Evolutionary conservation across 306 rosid species (phyloP), one percentile per base, ranked within the genome.

Genomic region (Ochetophila trinervis): DNA sequence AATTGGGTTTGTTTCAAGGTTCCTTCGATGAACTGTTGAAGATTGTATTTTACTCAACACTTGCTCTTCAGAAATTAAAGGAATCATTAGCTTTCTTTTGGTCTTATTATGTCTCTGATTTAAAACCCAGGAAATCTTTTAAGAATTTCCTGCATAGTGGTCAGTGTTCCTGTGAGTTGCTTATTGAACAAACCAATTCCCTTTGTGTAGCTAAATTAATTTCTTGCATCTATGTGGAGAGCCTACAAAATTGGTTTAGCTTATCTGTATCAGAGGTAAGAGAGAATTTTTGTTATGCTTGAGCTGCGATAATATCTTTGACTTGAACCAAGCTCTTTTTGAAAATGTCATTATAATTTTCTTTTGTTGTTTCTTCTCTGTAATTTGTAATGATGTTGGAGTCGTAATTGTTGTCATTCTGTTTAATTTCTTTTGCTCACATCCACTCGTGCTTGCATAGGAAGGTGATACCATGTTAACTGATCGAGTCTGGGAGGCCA

Each of bases 381-480:
- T 62, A 16, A 19, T 50, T 50, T 8, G 19, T 49, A 35, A 47
- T 34, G 34, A 2, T 58, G 7, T 20, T 53, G 32, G 27, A 20
- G 19, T 22, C 1, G 19, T 17, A 35, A 27, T 34, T 63, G 8
- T 48, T 36, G 52, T 65, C 49, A 19, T 23, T 45, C 22, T 36
- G 36, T 47, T 84, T 5, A 12, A 35, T 56, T 72, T 60, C 19
- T 62, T 57, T 48, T 53, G 42, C 79, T 79, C 66, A 83, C 62
- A 27, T 76, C 30, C 14, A 53, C 24, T 54, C 44, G 42, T 84
- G 30, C 65, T 40, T 80, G 70, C 61, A 12, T 56, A 93, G 99
- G 97, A 93, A 86, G 97, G 96, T 65, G 99, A 93, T 76, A 73
- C 80, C 71, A 83, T 86, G 95, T 79, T 88, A 77, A 90, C 96